Conservation (phyloP, 2,329 filamentous ascomycete genomes). For the Boeremia lycopersici region DNA sequence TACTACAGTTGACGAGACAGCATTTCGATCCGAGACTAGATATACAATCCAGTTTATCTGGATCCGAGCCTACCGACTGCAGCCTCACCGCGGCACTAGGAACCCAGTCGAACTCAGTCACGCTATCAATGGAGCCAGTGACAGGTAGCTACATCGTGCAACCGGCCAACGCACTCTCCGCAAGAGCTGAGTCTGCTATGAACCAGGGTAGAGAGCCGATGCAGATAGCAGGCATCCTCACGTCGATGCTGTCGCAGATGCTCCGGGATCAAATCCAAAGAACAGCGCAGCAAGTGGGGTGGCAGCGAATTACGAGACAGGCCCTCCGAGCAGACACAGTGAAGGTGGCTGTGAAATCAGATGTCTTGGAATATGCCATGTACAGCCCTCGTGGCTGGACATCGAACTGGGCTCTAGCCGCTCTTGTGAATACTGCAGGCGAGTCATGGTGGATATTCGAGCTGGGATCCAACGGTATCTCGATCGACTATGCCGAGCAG, state of each 20-base stretch:
- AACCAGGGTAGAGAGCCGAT: constrained; percentile 65
- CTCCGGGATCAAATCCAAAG: constrained; percentile 67
- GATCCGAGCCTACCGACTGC: constrained; percentile 69
- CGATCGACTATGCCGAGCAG: constrained; percentile 38
- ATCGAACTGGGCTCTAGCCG: constrained; percentile 72
- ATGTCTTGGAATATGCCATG: constrained; percentile 69
- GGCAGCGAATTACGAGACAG: constrained; percentile 56
- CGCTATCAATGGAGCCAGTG: constrained; percentile 73
- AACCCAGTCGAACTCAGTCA: constrained; percentile 60
- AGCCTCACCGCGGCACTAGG: constrained; percentile 73
- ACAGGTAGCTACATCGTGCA: constrained; percentile 77
- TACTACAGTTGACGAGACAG: constrained; percentile 67
- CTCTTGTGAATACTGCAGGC: constrained; percentile 49
- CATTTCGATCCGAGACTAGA: constrained; percentile 64
- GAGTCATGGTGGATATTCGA: constrained; percentile 48
- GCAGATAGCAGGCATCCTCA: constrained; percentile 64
- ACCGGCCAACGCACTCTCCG: constrained; percentile 55
- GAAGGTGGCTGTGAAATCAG: constrained; percentile 63
- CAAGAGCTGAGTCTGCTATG: constrained; percentile 66
- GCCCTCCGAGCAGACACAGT: constrained; percentile 58
- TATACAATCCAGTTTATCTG: constrained; percentile 64
- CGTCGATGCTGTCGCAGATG: constrained; percentile 66
- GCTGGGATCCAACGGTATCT: constrained; percentile 28
- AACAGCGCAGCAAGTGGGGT: constrained; percentile 67
- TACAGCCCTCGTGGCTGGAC: constrained; percentile 76